A percentile compares a stretch with the other conserved stretches of the same genome.
phyloP scores from a whole-genome alignment of 768 basidiomycete species.

The Chlorophyllum brunneum region DNA sequence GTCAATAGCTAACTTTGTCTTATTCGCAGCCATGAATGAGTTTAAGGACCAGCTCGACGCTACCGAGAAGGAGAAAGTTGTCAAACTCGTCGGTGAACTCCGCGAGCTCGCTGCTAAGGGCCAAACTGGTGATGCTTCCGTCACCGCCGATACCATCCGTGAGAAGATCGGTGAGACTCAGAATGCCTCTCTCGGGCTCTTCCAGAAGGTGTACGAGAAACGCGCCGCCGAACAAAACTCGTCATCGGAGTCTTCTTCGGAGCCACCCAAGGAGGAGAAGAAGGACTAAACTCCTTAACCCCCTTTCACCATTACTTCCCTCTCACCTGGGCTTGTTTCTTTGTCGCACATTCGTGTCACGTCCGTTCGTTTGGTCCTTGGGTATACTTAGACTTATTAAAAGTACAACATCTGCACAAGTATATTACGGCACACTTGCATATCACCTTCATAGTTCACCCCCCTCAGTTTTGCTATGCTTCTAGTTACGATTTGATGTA shows the following conservation, averaged over 20 bases:
- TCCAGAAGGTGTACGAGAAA: slow-evolving; percentile 98
- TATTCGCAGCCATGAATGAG: slow-evolving; percentile 76
- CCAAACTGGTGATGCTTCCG: slow-evolving; percentile 74
- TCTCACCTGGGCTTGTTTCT: slow-evolving; percentile 5
- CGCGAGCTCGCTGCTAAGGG: slow-evolving; percentile 89
- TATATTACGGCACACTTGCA: slow-evolving; percentile 13
- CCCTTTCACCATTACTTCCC: slow-evolving; percentile 13
- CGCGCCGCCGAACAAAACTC: slow-evolving; percentile 62
- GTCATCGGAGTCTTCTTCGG: slow-evolving; percentile 35
- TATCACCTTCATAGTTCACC: slow-evolving; percentile 9
- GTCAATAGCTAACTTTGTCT: slow-evolving; percentile 7
- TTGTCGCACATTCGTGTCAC: slow-evolving; percentile 10
- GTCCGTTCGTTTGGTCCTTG: slow-evolving; percentile 13
- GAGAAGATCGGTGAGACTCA: slow-evolving; percentile 94
- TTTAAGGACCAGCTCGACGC: slow-evolving; percentile 97
- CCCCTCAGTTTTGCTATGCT: slow-evolving; percentile 13
- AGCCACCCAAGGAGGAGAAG: slow-evolving; percentile 69
- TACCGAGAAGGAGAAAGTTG: slow-evolving; percentile 91
- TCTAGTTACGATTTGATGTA: slow-evolving; percentile 12
- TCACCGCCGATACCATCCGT: slow-evolving; percentile 85
- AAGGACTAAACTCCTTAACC: slow-evolving; percentile 59
- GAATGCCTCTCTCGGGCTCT: slow-evolving; percentile 90
- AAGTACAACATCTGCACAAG: slow-evolving; percentile 21
- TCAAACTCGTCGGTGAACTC: slow-evolving; percentile 81
- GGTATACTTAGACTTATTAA: slow-evolving; percentile 25